Conservation (phyloP, 1,284 basidiomycete species). For the Sanghuangporus weigelae region DNA sequence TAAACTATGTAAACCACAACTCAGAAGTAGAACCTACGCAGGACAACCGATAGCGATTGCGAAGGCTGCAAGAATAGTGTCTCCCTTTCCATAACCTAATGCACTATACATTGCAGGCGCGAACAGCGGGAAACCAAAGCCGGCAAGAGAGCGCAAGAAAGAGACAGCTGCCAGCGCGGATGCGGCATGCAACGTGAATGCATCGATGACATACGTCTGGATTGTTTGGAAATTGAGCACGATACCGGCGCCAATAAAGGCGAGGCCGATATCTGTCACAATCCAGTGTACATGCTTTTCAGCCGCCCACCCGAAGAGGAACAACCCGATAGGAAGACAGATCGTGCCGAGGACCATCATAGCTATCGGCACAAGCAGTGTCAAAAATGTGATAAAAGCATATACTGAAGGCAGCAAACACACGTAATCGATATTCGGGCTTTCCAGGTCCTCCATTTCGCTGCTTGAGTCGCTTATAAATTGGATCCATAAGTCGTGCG, state of each 20-base stretch:
- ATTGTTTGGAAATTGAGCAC: conserved; percentile 54
- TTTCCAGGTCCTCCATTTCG: conserved; percentile 48
- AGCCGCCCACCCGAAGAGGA: conserved; percentile 65
- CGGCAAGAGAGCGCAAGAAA: conserved; percentile 52
- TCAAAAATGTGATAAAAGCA: neutral
- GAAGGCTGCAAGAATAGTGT: conserved; percentile 52
- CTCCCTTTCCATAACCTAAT: conserved; percentile 61
- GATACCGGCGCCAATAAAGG: conserved; percentile 45
- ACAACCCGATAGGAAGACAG: conserved; percentile 51
- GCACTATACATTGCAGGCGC: conserved; percentile 58
- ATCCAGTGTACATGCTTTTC: conserved; percentile 57
- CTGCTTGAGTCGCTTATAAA: conserved; percentile 47
- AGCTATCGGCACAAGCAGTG: conserved; percentile 32
- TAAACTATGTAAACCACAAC: neutral
- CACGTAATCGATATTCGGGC: conserved; percentile 54
- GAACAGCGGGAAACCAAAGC: conserved; percentile 66
- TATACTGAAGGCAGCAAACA: conserved; percentile 21
- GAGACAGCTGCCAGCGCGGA: conserved; percentile 58
- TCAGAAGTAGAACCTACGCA: conserved; percentile 38
- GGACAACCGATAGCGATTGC: conserved; percentile 59
- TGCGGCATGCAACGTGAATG: conserved; percentile 62
- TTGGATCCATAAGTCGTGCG: conserved; percentile 48
- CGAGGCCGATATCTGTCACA: conserved; percentile 58
- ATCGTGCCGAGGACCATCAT: conserved; percentile 55
- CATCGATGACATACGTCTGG: conserved; percentile 61